These are phyloP conservation scores for Alnus glutinosa DNA, from an alignment of 306 rosid species.

Conservation along the genomic window DNA sequence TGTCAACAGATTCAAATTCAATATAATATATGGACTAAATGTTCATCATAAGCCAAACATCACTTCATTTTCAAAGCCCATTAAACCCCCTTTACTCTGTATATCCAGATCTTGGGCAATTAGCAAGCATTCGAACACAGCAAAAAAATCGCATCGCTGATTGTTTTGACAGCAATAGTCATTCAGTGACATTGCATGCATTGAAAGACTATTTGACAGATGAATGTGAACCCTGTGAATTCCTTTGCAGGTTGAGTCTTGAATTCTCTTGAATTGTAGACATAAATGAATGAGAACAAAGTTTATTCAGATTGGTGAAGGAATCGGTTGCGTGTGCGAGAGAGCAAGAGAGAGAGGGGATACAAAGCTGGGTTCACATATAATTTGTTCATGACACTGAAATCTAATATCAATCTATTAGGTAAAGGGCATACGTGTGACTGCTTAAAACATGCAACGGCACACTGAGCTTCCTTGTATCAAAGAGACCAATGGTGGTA, in stretches of 20 bases:
- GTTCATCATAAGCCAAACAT: neutral
- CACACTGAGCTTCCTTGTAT: slow-evolving; percentile 62
- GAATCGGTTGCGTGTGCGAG: neutral
- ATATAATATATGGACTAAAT: neutral
- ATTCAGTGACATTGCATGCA: neutral
- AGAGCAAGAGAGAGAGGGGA: neutral
- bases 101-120: neutral
- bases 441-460: slow-evolving; percentile 76
- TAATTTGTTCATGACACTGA: neutral
- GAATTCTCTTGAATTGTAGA: no score
- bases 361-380: neutral
- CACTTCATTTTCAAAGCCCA: neutral
- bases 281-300: neutral
- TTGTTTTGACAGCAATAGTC: neutral
- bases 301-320: neutral
- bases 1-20: neutral
- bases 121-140: neutral
- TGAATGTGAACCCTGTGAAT: no score
- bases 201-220: no score
- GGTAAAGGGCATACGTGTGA: slow-evolving; percentile 61
- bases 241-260: no score
- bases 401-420: neutral
- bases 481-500: slow-evolving; percentile 73
- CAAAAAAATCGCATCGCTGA: neutral
- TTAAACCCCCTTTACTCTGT: neutral